Base-by-base conservation (phyloP, 805 yeast genomes). In the Dipodascopsis tothii region DNA sequence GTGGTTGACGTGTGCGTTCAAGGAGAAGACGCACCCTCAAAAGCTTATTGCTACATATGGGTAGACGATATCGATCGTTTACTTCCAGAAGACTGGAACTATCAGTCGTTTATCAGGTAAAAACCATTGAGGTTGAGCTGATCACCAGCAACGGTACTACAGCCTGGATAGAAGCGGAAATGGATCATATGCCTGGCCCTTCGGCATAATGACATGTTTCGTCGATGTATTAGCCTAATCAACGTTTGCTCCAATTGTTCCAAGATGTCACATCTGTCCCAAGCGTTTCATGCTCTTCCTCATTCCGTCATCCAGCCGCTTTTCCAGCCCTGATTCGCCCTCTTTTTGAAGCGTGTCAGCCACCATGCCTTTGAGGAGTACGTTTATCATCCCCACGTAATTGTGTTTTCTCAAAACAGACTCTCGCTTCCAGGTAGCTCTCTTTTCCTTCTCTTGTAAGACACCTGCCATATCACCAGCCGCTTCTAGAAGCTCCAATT, bases 401-500 rank as follows among this genome's bases (percentile, higher is more conserved):
- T 77, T 79, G 51, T 70, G 74, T 43, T 73, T 65, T 45, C 85
- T 65, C 48, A 77, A 61, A 36, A 66, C 66, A 51, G 76, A 77
- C 48, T 80, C 84, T 3, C 69, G 61, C 20, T 58, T 55, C 84
- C 83, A 77, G 11, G 57, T 56, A 21, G 64, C 70, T 42, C 84
- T 62, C 58, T 77, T 77, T 32, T 48, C 56, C 19, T 66, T 49
- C 53, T 78, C 83, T 33, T 56, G 56, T 3, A 56, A 58, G 3
- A 67, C 52, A 6, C 63, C 64, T 2, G 57, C 62, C 16, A 55
- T 55, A 47, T 77, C 79, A 3, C 72, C 75, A 16, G 62, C 50
- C 21, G 58, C 62, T 38, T 58, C 44, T 30, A 60, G 62, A 16
- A 62, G 58, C 35, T 63, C 58, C 43, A 78, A 64, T 55, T 71